Percentiles rank a stretch among this genome's conserved stretches.
These are phyloP conservation scores for Wickerhamomyces sydowiorum DNA, from an alignment of 805 yeast genomes.

Conservation along the genomic window DNA sequence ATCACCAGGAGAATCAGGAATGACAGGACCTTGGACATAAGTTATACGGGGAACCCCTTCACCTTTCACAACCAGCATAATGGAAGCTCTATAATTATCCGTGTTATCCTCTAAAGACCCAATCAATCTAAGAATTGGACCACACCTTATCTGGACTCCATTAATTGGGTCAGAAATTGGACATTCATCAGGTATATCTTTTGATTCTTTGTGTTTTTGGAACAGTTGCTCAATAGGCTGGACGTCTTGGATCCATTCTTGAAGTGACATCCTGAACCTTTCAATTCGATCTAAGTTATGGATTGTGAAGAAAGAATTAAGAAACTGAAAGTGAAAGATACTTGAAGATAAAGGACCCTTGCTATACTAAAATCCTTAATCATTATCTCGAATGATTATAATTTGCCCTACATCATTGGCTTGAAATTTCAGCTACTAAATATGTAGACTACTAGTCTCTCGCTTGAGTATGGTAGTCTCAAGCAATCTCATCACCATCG, in stretches of 20 bases:
- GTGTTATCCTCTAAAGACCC: slow-evolving; percentile 51
- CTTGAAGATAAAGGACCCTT: too few species aligned
- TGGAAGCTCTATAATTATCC: slow-evolving; percentile 58
- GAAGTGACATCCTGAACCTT: not conserved
- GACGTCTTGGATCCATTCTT: slow-evolving; percentile 2
- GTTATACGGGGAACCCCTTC: slow-evolving; percentile 28
- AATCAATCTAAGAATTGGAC: slow-evolving; percentile 69
- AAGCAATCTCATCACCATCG: too few species aligned
- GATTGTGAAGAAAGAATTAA: too few species aligned
- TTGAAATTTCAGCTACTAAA: not conserved
- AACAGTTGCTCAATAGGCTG: slow-evolving; percentile 1
- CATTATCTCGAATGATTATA: too few species aligned
- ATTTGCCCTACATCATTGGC: not conserved
- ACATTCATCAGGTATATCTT: slow-evolving; percentile 6
- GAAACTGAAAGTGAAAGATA: too few species aligned
- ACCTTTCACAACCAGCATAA: slow-evolving; percentile 52
- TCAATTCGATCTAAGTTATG: too few species aligned
- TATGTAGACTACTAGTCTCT: not conserved
- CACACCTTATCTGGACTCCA: slow-evolving; percentile 49
- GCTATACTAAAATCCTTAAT: too few species aligned
- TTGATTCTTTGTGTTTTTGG: slow-evolving; percentile 2
- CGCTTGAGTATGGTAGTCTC: too few species aligned
- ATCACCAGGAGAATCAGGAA: slow-evolving; percentile 6
- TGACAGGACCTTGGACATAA: slow-evolving; percentile 24
- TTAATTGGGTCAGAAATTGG: slow-evolving; percentile 13